Percentiles rank a stretch among this genome's conserved stretches.
These are phyloP conservation scores for Paracamarosporium sp. DNA, from an alignment of 2,329 filamentous ascomycete species.

Conservation along the genomic window DNA sequence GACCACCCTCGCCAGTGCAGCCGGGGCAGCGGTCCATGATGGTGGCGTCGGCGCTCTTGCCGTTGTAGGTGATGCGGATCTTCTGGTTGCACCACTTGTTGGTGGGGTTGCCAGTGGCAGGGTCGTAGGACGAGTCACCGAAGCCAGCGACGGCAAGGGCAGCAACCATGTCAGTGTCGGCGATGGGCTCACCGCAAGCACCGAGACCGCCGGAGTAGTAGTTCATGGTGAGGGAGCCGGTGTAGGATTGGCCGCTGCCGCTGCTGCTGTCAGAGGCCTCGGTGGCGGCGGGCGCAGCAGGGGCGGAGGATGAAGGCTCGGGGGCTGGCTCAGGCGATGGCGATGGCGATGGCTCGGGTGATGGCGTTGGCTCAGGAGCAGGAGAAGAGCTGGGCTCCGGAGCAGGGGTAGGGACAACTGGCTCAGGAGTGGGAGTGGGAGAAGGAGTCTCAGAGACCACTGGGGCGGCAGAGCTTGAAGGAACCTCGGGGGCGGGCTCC, in stretches of 20 bases:
- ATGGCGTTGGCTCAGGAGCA: not conserved
- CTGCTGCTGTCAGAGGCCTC: conserved; percentile 10
- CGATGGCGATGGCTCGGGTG: not conserved
- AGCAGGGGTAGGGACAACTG: not conserved
- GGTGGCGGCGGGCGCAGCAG: conserved; percentile 10
- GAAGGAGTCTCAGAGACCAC: conserved; percentile 15
- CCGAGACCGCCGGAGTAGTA: conserved; percentile 33
- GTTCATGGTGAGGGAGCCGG: conserved; percentile 43
- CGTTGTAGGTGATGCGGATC: conserved; percentile 39
- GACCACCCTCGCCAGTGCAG: conserved; percentile 30
- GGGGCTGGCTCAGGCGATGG: not conserved
- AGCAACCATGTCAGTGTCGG: conserved; percentile 31
- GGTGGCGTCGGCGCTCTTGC: conserved; percentile 31
- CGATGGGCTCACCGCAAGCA: conserved; percentile 37
- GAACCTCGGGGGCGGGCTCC: conserved; percentile 3
- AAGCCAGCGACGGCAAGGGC: conserved; percentile 36
- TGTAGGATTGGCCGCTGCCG: conserved; percentile 17
- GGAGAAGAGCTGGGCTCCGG: conserved; percentile 13
- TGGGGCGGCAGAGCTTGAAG: conserved; percentile 2
- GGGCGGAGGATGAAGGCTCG: conserved; percentile 5
- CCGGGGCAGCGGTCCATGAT: conserved; percentile 46
- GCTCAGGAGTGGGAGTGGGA: conserved; percentile 8
- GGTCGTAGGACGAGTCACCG: conserved; percentile 38
- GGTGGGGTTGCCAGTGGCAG: conserved; percentile 36
- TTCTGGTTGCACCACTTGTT: conserved; percentile 44